Evolutionary conservation across 1,284 basidiomycete species (phyloP).

Genomic region (Schizophyllum commune): DNA sequence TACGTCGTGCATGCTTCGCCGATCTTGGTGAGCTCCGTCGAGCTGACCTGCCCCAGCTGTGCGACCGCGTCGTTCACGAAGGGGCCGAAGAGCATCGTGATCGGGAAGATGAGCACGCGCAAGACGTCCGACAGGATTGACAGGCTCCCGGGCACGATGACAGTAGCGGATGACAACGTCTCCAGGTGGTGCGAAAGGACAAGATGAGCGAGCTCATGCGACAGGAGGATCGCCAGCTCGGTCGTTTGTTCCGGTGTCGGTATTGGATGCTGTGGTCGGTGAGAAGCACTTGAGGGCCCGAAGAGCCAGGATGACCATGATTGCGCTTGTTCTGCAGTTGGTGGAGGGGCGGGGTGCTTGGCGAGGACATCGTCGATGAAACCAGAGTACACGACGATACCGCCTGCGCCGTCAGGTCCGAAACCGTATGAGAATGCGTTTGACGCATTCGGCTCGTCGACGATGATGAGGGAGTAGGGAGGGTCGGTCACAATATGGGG

Average conservation of each 20-base stretch:
- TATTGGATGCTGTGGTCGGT: constrained; percentile 30
- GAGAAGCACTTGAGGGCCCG: constrained; percentile 36
- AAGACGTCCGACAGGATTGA: constrained; percentile 71
- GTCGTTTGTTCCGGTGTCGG: constrained; percentile 77
- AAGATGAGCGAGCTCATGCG: constrained; percentile 85
- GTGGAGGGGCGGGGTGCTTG: constrained; percentile 25
- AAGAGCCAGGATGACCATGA: constrained; percentile 38
- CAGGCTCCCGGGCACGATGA: constrained; percentile 74
- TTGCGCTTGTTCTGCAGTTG: constrained; percentile 15
- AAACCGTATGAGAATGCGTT: constrained; percentile 93
- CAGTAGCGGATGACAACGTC: constrained; percentile 73
- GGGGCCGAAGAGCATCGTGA: constrained; percentile 85
- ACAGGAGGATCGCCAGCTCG: constrained; percentile 78
- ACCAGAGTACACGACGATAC: constrained; percentile 85
- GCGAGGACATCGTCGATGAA: constrained; percentile 76
- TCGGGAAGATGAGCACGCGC: constrained; percentile 73
- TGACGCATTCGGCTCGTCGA: constrained; percentile 67
- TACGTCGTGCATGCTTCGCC: constrained; percentile 67
- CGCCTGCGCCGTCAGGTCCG: constrained; percentile 81
- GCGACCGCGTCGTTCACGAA: constrained; percentile 88
- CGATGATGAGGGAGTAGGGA: constrained; percentile 80
- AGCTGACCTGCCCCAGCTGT: constrained; percentile 67
- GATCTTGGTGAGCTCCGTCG: constrained; percentile 63
- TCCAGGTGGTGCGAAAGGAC: constrained; percentile 86
- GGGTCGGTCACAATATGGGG: constrained; percentile 67